Conservation (phyloP, 768 basidiomycete genomes). For the Pholiota microspora region DNA sequence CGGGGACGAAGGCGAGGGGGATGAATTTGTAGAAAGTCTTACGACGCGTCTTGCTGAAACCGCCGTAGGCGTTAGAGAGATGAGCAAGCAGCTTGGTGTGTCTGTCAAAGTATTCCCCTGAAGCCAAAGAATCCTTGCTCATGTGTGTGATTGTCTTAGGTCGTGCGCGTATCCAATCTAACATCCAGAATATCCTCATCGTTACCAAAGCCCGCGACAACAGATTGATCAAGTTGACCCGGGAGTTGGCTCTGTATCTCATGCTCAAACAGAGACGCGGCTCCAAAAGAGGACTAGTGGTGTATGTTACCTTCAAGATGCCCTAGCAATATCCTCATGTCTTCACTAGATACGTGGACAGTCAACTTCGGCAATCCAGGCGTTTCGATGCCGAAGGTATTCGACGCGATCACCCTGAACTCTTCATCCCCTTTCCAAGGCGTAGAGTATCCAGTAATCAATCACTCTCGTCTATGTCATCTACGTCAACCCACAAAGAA, state of each 20-base stretch:
- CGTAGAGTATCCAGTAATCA: conserved; percentile 70
- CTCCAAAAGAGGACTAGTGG: conserved; percentile 74
- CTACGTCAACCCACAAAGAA: conserved; percentile 39
- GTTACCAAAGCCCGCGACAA: conserved; percentile 99
- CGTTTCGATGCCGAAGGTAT: conserved; percentile 95
- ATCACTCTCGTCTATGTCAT: conserved; percentile 56
- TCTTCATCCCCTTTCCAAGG: conserved; percentile 78
- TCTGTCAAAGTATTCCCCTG: conserved; percentile 11
- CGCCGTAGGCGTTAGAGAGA: conserved; percentile 94
- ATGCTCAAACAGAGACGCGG: conserved; percentile 82
- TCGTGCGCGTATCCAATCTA: conserved; percentile 85
- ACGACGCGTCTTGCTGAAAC: conserved; percentile 96
- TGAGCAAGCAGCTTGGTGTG: conserved; percentile 97
- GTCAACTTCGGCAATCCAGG: conserved; percentile 83
- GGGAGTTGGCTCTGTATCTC: conserved; percentile 91
- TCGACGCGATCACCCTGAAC: conserved; percentile 78
- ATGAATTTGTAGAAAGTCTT: conserved; percentile 72
- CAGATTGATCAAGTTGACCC: conserved; percentile 89
- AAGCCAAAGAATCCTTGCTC: no score
- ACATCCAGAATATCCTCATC: conserved; percentile 91
- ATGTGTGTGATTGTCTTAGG: conserved; percentile 44
- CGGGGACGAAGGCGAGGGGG: conserved; percentile 45
- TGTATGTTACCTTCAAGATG: conserved; percentile 46
- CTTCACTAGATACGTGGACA: conserved; percentile 81
- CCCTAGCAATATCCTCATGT: conserved; percentile 8